Evolutionary conservation across 2,329 filamentous ascomycete species (phyloP).

Genomic region (Xylaria sp.): DNA sequence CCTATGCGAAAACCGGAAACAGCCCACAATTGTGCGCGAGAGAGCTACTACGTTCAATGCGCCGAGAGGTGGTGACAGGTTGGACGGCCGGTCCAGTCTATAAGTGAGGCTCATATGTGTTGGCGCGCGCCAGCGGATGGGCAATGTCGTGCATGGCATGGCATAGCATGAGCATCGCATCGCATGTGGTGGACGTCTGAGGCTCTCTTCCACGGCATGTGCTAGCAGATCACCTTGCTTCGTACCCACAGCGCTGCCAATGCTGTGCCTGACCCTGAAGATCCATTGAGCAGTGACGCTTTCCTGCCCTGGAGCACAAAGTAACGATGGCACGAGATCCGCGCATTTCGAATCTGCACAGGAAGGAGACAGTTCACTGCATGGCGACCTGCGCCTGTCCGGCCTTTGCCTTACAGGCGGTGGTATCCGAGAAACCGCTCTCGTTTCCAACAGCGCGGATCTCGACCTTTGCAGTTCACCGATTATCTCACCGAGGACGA

Average conservation of each 20-base stretch:
- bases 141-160: constrained; percentile 43
- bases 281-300: constrained; percentile 15
- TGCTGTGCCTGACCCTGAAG: constrained; percentile 30
- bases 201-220: constrained; percentile 39
- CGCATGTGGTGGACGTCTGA: constrained; percentile 40
- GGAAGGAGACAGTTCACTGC: constrained; percentile 33
- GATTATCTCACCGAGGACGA: constrained; percentile 25
- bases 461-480: constrained; percentile 32
- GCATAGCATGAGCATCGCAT: constrained; percentile 40
- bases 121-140: constrained; percentile 29
- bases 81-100: constrained; percentile 13
- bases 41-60: not conserved
- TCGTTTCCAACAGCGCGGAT: constrained; percentile 34
- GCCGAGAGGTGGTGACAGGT: not conserved
- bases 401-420: constrained; percentile 33
- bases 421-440: constrained; percentile 28
- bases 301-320: constrained; percentile 18
- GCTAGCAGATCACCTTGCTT: constrained; percentile 35
- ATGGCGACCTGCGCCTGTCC: constrained; percentile 39
- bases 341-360: constrained; percentile 27
- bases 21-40: not conserved
- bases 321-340: constrained; percentile 42
- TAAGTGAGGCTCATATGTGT: constrained; percentile 24
- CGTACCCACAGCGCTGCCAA: constrained; percentile 36
- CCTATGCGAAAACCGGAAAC: not conserved